Evolutionary conservation across 768 basidiomycete species (phyloP).

Genomic region (Psilocybe tampanensis): DNA sequence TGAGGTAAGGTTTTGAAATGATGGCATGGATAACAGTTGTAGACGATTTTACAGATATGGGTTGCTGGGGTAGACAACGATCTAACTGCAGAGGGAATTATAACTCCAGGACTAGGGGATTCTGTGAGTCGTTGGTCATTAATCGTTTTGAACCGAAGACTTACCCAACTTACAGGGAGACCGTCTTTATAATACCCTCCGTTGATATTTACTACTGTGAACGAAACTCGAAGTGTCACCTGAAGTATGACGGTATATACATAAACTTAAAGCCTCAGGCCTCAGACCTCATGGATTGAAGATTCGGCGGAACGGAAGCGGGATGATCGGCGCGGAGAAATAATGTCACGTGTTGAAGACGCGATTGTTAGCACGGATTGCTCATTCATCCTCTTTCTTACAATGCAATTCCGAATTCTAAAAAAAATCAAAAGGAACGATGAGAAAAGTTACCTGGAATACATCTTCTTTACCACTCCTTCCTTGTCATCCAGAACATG

Average conservation of each 20-base stretch:
- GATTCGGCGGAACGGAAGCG: not conserved
- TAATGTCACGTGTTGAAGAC: conserved; percentile 11
- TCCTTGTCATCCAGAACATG: not conserved
- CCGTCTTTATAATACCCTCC: conserved; percentile 79
- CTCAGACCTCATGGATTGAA: not conserved
- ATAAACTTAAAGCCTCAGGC: no score
- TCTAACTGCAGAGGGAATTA: conserved; percentile 75
- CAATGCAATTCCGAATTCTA: conserved; percentile 1
- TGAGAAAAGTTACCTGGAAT: not conserved
- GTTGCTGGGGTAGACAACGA: conserved; percentile 77
- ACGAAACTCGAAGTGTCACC: no score
- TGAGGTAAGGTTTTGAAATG: conserved; percentile 51
- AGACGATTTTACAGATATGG: conserved; percentile 58
- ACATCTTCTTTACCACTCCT: not conserved
- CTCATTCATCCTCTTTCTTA: not conserved
- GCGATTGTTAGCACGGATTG: conserved; percentile 1
- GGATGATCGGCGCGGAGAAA: not conserved
- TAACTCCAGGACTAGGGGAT: conserved; percentile 91
- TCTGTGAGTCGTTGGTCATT: conserved; percentile 52
- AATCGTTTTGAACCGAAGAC: conserved; percentile 1
- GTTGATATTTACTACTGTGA: conserved; percentile 24
- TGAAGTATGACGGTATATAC: no score
- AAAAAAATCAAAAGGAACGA: not conserved
- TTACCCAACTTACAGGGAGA: conserved; percentile 64
- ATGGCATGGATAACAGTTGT: not conserved